These are phyloP conservation scores for Breynia disticha DNA, from an alignment of 441 rosid genomes.

Conservation along the genomic window DNA sequence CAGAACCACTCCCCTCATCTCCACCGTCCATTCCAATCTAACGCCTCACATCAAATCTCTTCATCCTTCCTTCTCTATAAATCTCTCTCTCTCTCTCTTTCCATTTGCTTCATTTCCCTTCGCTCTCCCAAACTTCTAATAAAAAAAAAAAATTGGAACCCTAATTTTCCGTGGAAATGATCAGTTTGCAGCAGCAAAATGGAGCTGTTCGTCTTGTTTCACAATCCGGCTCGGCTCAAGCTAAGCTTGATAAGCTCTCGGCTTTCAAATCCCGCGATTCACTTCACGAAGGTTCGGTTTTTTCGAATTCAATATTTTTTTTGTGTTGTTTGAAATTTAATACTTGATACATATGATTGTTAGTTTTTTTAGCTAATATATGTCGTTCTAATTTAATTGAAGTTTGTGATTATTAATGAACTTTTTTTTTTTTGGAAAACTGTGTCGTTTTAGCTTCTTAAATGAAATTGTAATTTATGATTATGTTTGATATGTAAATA, in stretches of 20 bases:
- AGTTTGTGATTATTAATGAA: too few species aligned
- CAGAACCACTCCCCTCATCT: constrained; percentile 9
- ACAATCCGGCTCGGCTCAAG: constrained; percentile 24
- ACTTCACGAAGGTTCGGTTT: constrained; percentile 49
- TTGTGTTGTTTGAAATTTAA: background rate
- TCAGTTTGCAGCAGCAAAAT: constrained; percentile 52
- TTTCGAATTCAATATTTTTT: background rate
- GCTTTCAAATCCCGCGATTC: constrained; percentile 42
- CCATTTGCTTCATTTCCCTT: background rate
- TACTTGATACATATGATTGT: too few species aligned
- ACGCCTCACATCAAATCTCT: constrained; percentile 27
- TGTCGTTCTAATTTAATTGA: background rate
- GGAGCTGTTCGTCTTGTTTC: constrained; percentile 29
- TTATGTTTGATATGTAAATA: too few species aligned
- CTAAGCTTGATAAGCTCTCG: constrained; percentile 35
- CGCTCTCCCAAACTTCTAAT: background rate
- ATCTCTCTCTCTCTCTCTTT: background rate
- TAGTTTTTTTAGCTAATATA: background rate
- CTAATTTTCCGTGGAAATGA: constrained; percentile 26
- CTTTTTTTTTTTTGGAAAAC: too few species aligned
- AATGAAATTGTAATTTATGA: too few species aligned
- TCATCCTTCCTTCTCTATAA: constrained; percentile 3
- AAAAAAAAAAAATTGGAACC: background rate
- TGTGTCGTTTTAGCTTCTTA: too few species aligned
- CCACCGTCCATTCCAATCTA: constrained; percentile 24